Conservation (phyloP, 306 rosid genomes). For the Corylus americana region DNA sequence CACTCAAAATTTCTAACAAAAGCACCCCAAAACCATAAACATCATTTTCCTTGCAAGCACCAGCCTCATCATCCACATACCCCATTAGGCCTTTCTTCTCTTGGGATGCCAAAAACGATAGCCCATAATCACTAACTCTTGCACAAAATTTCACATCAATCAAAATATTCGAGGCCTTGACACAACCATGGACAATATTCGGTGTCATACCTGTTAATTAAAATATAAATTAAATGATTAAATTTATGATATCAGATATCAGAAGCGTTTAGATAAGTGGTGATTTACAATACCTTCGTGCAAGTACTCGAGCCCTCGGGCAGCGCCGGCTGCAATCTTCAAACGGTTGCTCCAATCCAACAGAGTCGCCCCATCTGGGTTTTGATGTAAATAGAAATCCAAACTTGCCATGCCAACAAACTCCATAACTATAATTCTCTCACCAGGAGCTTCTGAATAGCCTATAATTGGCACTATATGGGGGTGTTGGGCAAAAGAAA, state of each 20-base stretch:
- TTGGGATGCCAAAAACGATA: constrained; percentile 48
- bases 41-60: constrained; percentile 73
- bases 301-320: constrained; percentile 73
- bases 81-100: constrained; percentile 60
- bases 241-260: no score
- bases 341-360: constrained; percentile 59
- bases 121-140: constrained; percentile 71
- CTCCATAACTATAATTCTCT: constrained; percentile 72
- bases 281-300: constrained; percentile 47
- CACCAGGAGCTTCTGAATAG: constrained; percentile 85
- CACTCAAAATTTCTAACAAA: constrained; percentile 76
- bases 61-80: constrained; percentile 63
- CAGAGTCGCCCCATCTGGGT: constrained; percentile 55
- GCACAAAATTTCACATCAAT: constrained; percentile 59
- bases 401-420: constrained; percentile 56
- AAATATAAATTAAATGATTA: no score
- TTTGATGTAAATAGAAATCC: constrained; percentile 66
- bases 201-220: constrained; percentile 40
- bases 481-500: constrained; percentile 77
- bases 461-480: constrained; percentile 74
- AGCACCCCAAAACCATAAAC: constrained; percentile 86
- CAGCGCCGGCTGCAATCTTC: constrained; percentile 73
- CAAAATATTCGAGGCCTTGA: constrained; percentile 68
- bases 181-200: constrained; percentile 73
- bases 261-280: no score